Evolutionary conservation across 345 rosid genomes (phyloP).

Genomic region (Rhodamnia argentea): DNA sequence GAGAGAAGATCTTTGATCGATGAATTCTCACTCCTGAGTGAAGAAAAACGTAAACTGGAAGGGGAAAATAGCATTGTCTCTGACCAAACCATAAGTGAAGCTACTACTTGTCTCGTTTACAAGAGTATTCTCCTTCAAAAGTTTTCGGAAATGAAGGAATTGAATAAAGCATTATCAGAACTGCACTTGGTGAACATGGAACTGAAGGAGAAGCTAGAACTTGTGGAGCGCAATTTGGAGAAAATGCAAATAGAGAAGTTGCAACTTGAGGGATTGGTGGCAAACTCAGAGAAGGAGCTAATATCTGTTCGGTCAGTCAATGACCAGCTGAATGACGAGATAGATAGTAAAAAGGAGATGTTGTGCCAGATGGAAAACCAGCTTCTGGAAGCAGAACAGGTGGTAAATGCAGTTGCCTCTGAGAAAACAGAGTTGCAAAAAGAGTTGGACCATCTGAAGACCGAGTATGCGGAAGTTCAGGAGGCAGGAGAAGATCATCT

Average conservation of each 20-base stretch:
- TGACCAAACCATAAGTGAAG: conserved; percentile 42
- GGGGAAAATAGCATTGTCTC: conserved; percentile 42
- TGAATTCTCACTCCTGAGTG: conserved; percentile 27
- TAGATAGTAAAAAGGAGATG: conserved; percentile 28
- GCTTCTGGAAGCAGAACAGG: conserved; percentile 29
- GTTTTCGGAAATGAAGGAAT: conserved; percentile 30
- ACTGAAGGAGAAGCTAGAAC: conserved; percentile 40
- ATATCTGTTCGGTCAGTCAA: conserved; percentile 27
- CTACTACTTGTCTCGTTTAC: conserved; percentile 42
- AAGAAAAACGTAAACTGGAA: conserved; percentile 43
- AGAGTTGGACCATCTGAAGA: conserved; percentile 39
- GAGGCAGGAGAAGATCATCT: conserved; percentile 30
- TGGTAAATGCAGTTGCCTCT: conserved; percentile 18
- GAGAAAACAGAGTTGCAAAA: conserved; percentile 34
- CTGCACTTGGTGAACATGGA: conserved; percentile 35
- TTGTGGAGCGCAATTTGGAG: conserved; percentile 27
- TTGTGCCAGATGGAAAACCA: conserved; percentile 33
- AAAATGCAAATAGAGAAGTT: conserved; percentile 22
- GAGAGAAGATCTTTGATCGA: conserved; percentile 40
- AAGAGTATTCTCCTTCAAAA: conserved; percentile 36
- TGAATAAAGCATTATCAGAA: conserved; percentile 24
- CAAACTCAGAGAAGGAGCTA: conserved; percentile 26
- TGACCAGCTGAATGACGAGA: conserved; percentile 32
- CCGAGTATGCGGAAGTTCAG: conserved; percentile 46
- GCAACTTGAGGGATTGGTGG: conserved; percentile 24